Percentiles rank a stretch among this genome's conserved stretches.
Conservation (phyloP, 2,329 filamentous ascomycete species). For the Pyrenophora graminea region DNA sequence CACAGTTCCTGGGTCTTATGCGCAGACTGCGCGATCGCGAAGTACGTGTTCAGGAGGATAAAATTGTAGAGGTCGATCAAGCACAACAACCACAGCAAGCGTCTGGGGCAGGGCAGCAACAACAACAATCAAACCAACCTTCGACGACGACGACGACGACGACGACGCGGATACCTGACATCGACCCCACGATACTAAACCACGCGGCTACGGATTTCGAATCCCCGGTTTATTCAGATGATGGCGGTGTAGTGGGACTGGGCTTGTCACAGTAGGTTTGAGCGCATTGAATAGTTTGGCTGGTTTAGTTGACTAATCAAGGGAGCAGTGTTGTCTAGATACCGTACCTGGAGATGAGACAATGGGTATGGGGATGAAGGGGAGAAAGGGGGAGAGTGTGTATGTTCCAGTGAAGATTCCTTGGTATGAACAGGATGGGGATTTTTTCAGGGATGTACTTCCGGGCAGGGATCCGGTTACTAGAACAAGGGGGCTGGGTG, state of each 20-base stretch:
- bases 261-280: not conserved
- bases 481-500: slow-evolving; percentile 1
- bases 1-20: slow-evolving; percentile 78
- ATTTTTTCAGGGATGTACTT: slow-evolving; percentile 28
- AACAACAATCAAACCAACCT: too few species aligned
- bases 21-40: slow-evolving; percentile 72
- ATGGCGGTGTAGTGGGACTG: slow-evolving; percentile 9
- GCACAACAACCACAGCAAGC: not conserved
- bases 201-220: slow-evolving; percentile 39
- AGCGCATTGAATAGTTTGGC: too few species aligned
- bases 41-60: slow-evolving; percentile 72
- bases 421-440: slow-evolving; percentile 35
- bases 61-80: slow-evolving; percentile 60
- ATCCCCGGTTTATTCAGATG: slow-evolving; percentile 32
- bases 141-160: not conserved
- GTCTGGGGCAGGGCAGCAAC: too few species aligned
- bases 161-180: slow-evolving; percentile 23
- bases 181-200: slow-evolving; percentile 37
- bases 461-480: slow-evolving; percentile 29
- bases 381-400: too few species aligned
- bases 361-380: too few species aligned
- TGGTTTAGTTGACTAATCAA: too few species aligned
- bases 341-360: too few species aligned
- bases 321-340: too few species aligned
- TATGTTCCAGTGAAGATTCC: slow-evolving; percentile 21